These are phyloP conservation scores for Meredithiella fracta DNA, from an alignment of 2,329 filamentous ascomycete genomes.

Conservation along the genomic window DNA sequence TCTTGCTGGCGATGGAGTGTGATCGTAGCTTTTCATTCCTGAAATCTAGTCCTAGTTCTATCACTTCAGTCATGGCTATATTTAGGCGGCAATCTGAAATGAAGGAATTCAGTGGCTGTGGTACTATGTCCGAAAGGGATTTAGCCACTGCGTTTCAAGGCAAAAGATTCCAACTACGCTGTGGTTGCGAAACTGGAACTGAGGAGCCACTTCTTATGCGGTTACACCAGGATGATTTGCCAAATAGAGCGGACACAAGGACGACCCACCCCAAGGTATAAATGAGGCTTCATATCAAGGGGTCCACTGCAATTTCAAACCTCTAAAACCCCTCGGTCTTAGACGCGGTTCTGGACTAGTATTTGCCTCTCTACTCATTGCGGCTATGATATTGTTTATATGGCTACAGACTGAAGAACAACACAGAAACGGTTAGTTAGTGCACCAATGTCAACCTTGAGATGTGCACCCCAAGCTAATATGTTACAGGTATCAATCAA, in stretches of 20 bases:
- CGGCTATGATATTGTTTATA: constrained; percentile 14
- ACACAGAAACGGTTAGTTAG: constrained; percentile 15
- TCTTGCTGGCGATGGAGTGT: constrained; percentile 15
- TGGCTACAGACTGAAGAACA: constrained; percentile 18
- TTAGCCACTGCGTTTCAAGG: not conserved
- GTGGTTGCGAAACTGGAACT: constrained; percentile 7
- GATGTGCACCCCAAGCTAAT: not conserved
- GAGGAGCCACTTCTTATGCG: constrained; percentile 2
- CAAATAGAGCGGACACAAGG: too few relatives aligned
- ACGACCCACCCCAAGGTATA: too few relatives aligned
- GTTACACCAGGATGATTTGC: not conserved
- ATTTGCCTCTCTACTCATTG: constrained; percentile 14
- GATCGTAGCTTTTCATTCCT: constrained; percentile 13
- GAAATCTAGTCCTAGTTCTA: constrained; percentile 18
- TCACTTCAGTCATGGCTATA: constrained; percentile 16
- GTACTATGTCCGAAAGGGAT: not conserved
- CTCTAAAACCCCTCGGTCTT: constrained; percentile 17
- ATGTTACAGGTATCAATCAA: constrained; percentile 19
- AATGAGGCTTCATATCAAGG: too few relatives aligned
- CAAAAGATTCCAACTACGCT: constrained; percentile 15
- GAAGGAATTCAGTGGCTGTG: constrained; percentile 5
- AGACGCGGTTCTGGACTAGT: constrained; percentile 14
- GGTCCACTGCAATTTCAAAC: too few relatives aligned
- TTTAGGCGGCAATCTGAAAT: constrained; percentile 16
- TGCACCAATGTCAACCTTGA: too few relatives aligned